Conservation (phyloP, 306 rosid genomes). For the Prunus mume region DNA sequence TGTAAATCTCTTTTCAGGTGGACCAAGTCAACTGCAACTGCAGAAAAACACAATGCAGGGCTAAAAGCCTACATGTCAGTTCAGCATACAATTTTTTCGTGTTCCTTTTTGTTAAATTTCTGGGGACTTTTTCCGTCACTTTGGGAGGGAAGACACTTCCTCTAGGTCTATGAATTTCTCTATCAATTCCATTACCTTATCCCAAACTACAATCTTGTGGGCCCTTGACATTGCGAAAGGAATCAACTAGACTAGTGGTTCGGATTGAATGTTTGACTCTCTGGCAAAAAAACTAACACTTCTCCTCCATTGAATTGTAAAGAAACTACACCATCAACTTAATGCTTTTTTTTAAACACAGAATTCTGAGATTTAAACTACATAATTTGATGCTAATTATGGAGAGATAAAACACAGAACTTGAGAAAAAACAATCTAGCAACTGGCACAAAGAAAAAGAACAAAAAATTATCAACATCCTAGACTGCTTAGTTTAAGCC, state of each 20-base stretch:
- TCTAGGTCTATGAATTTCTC: not conserved
- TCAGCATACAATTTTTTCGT: too few relatives aligned
- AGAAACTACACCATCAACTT: too few relatives aligned
- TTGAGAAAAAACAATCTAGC: not conserved
- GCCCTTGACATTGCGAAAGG: not conserved
- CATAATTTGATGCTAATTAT: not conserved
- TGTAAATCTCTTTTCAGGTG: too few relatives aligned
- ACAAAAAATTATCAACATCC: not conserved
- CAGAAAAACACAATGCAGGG: too few relatives aligned
- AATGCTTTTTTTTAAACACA: not conserved
- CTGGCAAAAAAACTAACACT: not conserved
- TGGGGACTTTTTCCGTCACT: too few relatives aligned
- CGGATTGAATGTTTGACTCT: not conserved
- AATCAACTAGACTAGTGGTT: not conserved
- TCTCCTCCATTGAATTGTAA: not conserved
- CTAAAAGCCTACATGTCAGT: too few relatives aligned
- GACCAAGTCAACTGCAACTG: too few relatives aligned
- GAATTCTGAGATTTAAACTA: not conserved
- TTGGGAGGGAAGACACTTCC: not conserved
- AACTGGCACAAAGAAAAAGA: not conserved
- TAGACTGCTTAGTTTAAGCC: conserved; percentile 12
- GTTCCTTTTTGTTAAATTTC: too few relatives aligned
- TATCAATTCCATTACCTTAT: too few relatives aligned
- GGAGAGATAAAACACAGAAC: not conserved
- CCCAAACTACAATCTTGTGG: not conserved